A percentile compares a stretch with the other conserved stretches of the same genome.
phyloP scores from a whole-genome alignment of 352 stramenopile species.

The Phytopythium montanum region DNA sequence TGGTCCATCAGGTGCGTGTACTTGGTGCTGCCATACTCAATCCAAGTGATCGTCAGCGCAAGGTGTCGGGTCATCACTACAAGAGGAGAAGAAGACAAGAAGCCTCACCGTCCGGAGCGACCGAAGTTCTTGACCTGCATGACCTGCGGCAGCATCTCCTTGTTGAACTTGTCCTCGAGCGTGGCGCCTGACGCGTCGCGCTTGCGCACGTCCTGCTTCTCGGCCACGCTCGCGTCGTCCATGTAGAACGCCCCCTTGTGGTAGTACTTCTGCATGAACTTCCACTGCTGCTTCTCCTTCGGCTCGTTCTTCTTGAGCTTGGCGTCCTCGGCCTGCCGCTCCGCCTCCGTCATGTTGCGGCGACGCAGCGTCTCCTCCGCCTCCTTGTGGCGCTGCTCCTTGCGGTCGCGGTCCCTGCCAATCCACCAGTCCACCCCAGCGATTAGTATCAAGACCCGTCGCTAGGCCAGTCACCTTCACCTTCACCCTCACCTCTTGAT shows the following conservation, averaged over 20 bases:
- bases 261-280: conserved; percentile 98
- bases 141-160: conserved; percentile 91
- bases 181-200: conserved; percentile 89
- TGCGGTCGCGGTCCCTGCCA: conserved; percentile 77
- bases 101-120: conserved; percentile 83
- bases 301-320: conserved; percentile 81
- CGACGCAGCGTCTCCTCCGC: conserved; percentile 82
- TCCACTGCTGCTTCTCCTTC: conserved; percentile 86
- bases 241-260: conserved; percentile 98
- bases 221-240: conserved; percentile 90
- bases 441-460: background rate
- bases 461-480: background rate
- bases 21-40: conserved; percentile 77
- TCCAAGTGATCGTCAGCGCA: conserved; percentile 6
- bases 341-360: conserved; percentile 95
- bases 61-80: background rate
- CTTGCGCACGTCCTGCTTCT: conserved; percentile 89
- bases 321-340: conserved; percentile 90
- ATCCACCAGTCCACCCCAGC: background rate
- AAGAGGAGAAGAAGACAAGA: background rate
- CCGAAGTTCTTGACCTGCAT: conserved; percentile 99
- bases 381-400: conserved; percentile 79
- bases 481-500: conserved; percentile 70
- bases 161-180: conserved; percentile 93
- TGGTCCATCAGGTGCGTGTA: conserved; percentile 98